Percentiles rank a stretch among this genome's conserved stretches.
phyloP scores from a whole-genome alignment of 768 basidiomycete species.

The Auriscalpium vulgare region DNA sequence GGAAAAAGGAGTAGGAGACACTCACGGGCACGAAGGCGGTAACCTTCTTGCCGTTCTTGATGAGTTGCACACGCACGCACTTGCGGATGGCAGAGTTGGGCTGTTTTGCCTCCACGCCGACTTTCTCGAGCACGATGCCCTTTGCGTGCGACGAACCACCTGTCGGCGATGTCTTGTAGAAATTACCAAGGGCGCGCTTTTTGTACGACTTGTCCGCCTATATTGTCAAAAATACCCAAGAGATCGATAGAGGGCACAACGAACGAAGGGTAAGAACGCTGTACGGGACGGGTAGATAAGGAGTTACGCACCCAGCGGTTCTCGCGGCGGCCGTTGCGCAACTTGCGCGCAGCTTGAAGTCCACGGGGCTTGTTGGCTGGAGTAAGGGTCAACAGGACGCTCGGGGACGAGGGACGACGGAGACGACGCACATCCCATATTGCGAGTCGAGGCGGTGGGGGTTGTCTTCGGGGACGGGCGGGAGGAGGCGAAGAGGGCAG shows the following conservation, averaged over 20 bases:
- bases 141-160: constrained; percentile 99
- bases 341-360: constrained; percentile 97
- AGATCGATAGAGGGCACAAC: background rate
- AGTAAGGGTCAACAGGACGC: constrained; percentile 8
- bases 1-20: constrained; percentile 12
- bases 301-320: constrained; percentile 83
- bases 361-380: constrained; percentile 98
- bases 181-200: constrained; percentile 98
- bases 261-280: background rate
- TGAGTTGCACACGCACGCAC: constrained; percentile 99
- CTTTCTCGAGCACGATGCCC: constrained; percentile 99
- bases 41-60: constrained; percentile 99
- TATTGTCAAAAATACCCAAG: background rate
- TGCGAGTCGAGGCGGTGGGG: constrained; percentile 43
- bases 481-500: background rate
- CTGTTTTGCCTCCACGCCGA: constrained; percentile 99
- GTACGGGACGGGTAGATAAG: background rate
- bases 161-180: constrained; percentile 99
- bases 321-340: constrained; percentile 86
- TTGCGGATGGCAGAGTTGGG: constrained; percentile 99
- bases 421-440: constrained; percentile 74
- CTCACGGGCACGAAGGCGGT: constrained; percentile 98
- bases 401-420: constrained; percentile 2
- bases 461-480: constrained; percentile 13
- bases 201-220: constrained; percentile 98